These are phyloP conservation scores for Zizania latifolia DNA, from an alignment of 176 grass and related monocot genomes.

Conservation along the genomic window DNA sequence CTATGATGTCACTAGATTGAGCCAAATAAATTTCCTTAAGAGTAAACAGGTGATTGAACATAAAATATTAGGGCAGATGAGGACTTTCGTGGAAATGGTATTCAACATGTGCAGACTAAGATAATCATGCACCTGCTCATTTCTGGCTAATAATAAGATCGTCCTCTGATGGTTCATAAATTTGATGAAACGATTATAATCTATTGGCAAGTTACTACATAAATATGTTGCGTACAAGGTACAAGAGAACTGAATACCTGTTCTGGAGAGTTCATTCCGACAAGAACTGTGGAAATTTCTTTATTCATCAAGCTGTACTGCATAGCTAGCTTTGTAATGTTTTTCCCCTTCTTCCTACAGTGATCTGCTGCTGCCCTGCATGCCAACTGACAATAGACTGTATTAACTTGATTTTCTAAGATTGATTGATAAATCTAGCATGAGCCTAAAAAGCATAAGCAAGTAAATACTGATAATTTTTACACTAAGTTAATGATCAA, in stretches of 20 bases:
- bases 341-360: conserved; percentile 66
- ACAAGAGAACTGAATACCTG: conserved; percentile 41
- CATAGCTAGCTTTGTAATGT: conserved; percentile 70
- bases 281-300: conserved; percentile 74
- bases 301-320: conserved; percentile 85
- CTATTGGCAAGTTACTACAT: neutral
- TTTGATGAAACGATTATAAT: neutral
- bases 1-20: neutral
- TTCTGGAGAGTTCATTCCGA: conserved; percentile 83
- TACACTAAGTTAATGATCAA: neutral
- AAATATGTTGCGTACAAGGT: neutral
- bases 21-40: neutral
- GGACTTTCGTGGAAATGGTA: neutral
- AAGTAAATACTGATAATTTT: neutral
- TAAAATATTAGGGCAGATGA: neutral
- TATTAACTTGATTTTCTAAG: conserved; percentile 1
- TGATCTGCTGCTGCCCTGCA: conserved; percentile 68
- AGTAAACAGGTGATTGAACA: neutral
- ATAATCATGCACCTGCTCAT: neutral
- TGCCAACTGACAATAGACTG: conserved; percentile 44
- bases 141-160: neutral
- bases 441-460: neutral
- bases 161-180: neutral
- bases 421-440: neutral
- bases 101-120: neutral